Evolutionary conservation across 192 early-diverging fungal species (phyloP).

Genomic region (Backusella circina): DNA sequence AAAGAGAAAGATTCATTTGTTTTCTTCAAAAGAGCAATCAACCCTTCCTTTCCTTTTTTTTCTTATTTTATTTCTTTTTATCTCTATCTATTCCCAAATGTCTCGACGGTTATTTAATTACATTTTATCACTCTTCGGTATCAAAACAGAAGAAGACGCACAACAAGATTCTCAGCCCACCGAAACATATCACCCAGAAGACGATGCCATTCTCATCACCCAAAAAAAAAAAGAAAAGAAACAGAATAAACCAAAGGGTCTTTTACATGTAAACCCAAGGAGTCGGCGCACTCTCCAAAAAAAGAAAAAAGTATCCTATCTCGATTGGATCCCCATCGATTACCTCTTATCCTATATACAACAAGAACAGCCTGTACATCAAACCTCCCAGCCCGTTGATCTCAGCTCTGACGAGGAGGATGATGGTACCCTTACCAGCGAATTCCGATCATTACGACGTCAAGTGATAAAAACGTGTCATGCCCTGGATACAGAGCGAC

Average conservation of each 20-base stretch:
- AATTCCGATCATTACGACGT: not conserved
- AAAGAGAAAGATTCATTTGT: too few species aligned
- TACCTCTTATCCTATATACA: not conserved
- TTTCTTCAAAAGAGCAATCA: not conserved
- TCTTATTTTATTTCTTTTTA: too few species aligned
- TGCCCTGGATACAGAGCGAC: not conserved
- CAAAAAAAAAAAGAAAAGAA: not conserved
- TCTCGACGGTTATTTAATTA: not conserved
- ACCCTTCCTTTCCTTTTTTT: not conserved
- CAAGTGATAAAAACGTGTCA: not conserved
- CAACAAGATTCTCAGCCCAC: not conserved
- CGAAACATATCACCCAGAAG: not conserved
- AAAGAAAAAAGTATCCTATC: not conserved
- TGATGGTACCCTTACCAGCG: not conserved
- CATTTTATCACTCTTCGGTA: constrained; percentile 18
- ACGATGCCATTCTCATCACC: not conserved
- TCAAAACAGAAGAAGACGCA: not conserved
- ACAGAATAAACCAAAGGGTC: not conserved
- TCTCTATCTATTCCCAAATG: not conserved
- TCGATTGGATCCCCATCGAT: not conserved
- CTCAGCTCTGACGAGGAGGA: not conserved
- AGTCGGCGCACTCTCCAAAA: not conserved
- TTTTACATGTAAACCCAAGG: not conserved
- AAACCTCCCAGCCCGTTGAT: not conserved
- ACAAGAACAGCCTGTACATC: too few species aligned